Base-by-base conservation (phyloP, 805 yeast species). In the Nakazawaea populi region DNA sequence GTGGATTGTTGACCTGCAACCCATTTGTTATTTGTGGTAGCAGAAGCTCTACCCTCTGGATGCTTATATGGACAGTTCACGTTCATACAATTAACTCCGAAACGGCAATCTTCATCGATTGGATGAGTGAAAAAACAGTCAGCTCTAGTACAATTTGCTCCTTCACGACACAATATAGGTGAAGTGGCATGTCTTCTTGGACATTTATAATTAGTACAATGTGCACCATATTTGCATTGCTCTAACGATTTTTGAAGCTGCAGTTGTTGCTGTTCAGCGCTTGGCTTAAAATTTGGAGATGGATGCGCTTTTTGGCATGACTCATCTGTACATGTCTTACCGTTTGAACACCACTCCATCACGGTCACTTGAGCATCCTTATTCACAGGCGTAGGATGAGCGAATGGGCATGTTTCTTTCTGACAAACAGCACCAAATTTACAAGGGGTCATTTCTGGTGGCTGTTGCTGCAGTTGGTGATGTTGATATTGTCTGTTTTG, bases 341-440 rank as follows among this genome's bases (percentile, higher is more conserved):
- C 87, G 37, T 73, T 80, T 6, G 83, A 70, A 71, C 97, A 90
- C 96, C 96, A 87, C 56, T 81, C 85, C 45, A 79, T 69, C 14
- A 77, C 75, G 12, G 78, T 71, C 40, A 89, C 88, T 58, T 82
- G 80, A 31, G 90, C 89, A 54, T 77, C 82, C 55, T 76, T 79
- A 68, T 86, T 88, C 14, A 89, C 86, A 1, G 95, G 94, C 0
- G 96, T 88, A 43, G 97, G 96, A 63, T 90, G 97, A 29, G 90
- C 96, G 70, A 84, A 89, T 31, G 90, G 89, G 71, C 97, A 90
- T 55, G 80, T 69, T 54, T 82, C 89, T 60, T 87, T 87, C 28
- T 87, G 73, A 68, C 97, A 90, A 39, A 80, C 66, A 28, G 76
- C 72, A 46, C 92, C 94, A 66, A 80, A 90, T 63, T 86, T 87